Conservation (phyloP, 2,329 filamentous ascomycete genomes). For the Fusarium guadeloupense region DNA sequence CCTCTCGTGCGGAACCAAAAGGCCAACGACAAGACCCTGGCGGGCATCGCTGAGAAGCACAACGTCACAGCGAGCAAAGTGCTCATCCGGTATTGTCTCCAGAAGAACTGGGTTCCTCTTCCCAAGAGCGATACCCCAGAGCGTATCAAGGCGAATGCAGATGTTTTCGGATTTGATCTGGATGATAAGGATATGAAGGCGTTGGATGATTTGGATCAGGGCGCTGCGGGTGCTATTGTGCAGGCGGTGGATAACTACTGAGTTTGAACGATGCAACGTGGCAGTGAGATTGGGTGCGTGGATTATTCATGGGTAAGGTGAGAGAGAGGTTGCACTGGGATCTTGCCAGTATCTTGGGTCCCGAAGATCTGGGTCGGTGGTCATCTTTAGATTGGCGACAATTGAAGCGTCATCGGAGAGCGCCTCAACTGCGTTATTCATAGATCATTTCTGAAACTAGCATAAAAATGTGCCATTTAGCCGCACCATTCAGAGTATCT, state of each 20-base stretch:
- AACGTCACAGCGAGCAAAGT: constrained; percentile 68
- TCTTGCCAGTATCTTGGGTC: constrained; percentile 1
- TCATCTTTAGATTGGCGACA: background rate
- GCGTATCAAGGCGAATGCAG: constrained; percentile 67
- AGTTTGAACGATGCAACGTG: background rate
- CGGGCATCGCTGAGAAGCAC: constrained; percentile 66
- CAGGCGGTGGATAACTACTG: constrained; percentile 29
- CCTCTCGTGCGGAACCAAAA: constrained; percentile 47
- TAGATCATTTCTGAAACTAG: background rate
- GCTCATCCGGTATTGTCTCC: constrained; percentile 72
- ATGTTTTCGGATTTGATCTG: constrained; percentile 68
- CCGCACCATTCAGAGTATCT: background rate
- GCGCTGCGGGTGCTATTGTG: constrained; percentile 37
- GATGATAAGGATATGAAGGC: constrained; percentile 62
- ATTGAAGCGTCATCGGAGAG: accelerated
- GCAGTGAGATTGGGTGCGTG: background rate
- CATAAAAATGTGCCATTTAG: background rate
- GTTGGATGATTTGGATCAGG: constrained; percentile 41
- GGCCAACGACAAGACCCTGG: constrained; percentile 64
- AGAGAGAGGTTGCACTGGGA: background rate
- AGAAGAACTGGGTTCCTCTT: constrained; percentile 73
- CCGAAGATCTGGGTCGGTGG: background rate
- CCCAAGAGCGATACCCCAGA: constrained; percentile 70
- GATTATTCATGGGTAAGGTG: background rate
- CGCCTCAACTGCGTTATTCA: constrained; percentile 3